Conservation (phyloP, 1,284 basidiomycete genomes). For the Coriolopsis trogii region DNA sequence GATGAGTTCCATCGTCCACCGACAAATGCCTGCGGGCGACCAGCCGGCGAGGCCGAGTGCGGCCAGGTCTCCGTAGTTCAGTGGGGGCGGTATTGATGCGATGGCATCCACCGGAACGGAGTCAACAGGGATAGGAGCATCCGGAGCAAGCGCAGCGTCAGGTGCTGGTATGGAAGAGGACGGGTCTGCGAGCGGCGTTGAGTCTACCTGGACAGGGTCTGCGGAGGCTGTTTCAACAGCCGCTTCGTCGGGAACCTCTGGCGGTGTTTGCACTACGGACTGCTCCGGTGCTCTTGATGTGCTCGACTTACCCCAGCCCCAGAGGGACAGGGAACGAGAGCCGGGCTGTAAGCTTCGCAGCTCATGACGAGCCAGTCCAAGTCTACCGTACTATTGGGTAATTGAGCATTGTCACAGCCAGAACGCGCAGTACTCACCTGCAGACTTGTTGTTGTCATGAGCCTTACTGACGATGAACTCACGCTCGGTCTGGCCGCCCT, state of each 20-base stretch:
- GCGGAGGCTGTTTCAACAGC: neutral
- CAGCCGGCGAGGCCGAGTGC: slow-evolving; percentile 75
- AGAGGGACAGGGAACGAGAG: slow-evolving; percentile 26
- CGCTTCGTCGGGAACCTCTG: neutral
- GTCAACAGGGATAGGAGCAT: slow-evolving; percentile 7
- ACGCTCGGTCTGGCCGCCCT: slow-evolving; percentile 15
- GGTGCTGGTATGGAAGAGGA: slow-evolving; percentile 9
- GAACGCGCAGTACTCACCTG: slow-evolving; percentile 3
- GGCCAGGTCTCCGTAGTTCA: slow-evolving; percentile 81
- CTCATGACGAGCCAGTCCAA: slow-evolving; percentile 3
- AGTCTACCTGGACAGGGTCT: slow-evolving; percentile 10
- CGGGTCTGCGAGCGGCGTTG: slow-evolving; percentile 14
- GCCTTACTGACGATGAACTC: slow-evolving; percentile 3
- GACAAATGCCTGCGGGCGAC: slow-evolving; percentile 44
- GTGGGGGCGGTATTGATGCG: slow-evolving; percentile 34
- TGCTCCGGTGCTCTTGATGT: slow-evolving; percentile 2
- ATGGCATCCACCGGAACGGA: slow-evolving; percentile 9
- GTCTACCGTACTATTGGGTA: slow-evolving; percentile 8
- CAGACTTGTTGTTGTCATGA: slow-evolving; percentile 11
- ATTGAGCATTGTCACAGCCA: neutral
- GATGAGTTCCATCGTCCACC: slow-evolving; percentile 67
- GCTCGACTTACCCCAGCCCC: slow-evolving; percentile 24
- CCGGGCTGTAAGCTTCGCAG: slow-evolving; percentile 14
- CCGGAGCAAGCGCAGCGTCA: slow-evolving; percentile 12
- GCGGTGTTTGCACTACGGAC: neutral